Percentiles rank a stretch among this genome's conserved stretches.
Conservation (phyloP, 2,329 filamentous ascomycete species). For the Fusarium austroafricanum region DNA sequence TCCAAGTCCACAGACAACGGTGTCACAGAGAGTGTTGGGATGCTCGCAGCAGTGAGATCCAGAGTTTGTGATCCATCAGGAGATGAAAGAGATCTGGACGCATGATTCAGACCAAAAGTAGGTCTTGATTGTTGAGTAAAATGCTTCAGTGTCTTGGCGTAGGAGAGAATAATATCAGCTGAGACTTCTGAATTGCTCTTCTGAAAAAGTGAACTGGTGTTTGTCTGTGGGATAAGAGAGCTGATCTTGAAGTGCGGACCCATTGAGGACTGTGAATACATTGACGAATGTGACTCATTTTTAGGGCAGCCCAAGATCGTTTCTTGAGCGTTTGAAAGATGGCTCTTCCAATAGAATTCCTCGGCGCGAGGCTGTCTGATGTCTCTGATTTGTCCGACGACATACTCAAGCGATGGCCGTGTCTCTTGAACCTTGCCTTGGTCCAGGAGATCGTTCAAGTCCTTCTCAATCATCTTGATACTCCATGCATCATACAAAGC, state of each 20-base stretch:
- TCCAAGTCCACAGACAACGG: constrained; percentile 1
- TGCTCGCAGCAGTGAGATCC: constrained; percentile 2
- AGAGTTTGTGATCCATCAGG: constrained; percentile 1
- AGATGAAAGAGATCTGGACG: constrained; percentile 17
- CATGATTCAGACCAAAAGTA: constrained; percentile 21
- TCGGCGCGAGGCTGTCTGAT: background rate
- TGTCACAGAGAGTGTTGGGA: constrained; percentile 14
- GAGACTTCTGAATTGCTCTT: background rate
- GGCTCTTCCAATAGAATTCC: background rate
- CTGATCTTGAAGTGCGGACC: constrained; percentile 11
- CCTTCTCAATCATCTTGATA: constrained; percentile 23
- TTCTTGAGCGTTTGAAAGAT: background rate
- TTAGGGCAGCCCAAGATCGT: background rate
- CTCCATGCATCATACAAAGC: constrained; percentile 29
- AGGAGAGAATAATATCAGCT: background rate
- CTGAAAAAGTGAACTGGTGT: background rate
- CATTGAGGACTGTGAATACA: background rate
- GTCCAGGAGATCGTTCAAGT: background rate
- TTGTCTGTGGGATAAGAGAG: accelerated
- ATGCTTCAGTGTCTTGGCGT: background rate
- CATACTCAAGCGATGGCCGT: background rate
- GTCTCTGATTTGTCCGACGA: background rate
- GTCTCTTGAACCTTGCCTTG: accelerated
- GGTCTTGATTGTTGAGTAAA: background rate
- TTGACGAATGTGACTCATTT: accelerated